Evolutionary conservation across 495 filamentous ascomycete species (phyloP), one percentile per base, ranked within the genome.

Genomic region (Xylaria castorea): DNA sequence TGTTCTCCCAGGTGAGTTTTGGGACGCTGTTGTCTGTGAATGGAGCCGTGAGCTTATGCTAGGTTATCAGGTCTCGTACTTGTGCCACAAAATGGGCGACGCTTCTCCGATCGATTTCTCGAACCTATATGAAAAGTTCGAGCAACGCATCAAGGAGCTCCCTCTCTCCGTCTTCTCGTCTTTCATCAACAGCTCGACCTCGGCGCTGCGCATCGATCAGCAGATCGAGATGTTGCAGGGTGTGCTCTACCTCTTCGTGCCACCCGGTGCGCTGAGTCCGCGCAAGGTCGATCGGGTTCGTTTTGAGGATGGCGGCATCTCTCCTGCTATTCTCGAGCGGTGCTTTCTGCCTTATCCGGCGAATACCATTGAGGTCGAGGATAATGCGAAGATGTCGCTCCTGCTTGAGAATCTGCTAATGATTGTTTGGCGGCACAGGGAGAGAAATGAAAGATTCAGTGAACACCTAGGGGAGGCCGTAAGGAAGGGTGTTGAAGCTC

Each of bases 321-420:
- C 84, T 9, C 83, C 87, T 53, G 76, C 81, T 3, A 88, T 92
- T 42, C 80, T 97, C 30, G 87, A 92, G 71, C 71, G 83, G 57
- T 90, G 88, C 76, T 97, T 90, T 76, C 84, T 97, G 2, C 94
- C 93, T 0, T 93, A 86, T 66, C 81, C 90, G 1, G 93, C 95
- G 0, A 90, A 88, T 60, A 89, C 86, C 0, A 80, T 86, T 6
- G 88, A 84, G 8, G 80, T 87, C 0, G 86, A 85, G 6, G 93
- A 97, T 62, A 97, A 98, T 76, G 90, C 92, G 3, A 95, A 94
- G 80, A 84, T 97, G 42, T 91, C 91, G 5, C 81, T 97, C 3
- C 77, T 93, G 64, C 79, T 97, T 0, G 95, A 99, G 80, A 85
- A 85, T 0, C 78, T 97, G 68, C 73, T 95, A 65, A 85, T 90